These are phyloP conservation scores for Akanthomyces muscarius DNA, from an alignment of 2,329 filamentous ascomycete genomes.

Conservation along the genomic window DNA sequence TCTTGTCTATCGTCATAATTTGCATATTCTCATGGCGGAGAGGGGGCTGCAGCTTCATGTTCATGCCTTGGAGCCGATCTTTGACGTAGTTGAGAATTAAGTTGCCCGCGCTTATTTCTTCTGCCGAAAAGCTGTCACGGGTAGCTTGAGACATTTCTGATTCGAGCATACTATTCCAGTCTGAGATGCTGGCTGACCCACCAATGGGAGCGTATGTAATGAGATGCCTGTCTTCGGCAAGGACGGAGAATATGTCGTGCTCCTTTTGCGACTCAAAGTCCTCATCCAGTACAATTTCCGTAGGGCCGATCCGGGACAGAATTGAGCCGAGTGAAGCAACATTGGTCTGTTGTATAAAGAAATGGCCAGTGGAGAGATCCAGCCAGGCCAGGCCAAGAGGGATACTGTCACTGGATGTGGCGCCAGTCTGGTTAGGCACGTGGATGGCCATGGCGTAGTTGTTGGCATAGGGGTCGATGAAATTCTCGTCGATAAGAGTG, in stretches of 20 bases:
- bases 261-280: constrained; percentile 53
- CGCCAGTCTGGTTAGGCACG: constrained; percentile 30
- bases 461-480: constrained; percentile 90
- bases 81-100: constrained; percentile 81
- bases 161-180: constrained; percentile 77
- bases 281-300: constrained; percentile 78
- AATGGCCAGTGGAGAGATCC: constrained; percentile 91
- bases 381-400: constrained; percentile 83
- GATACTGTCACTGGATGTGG: constrained; percentile 14
- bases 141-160: constrained; percentile 56
- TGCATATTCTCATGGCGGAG: constrained; percentile 68
- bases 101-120: constrained; percentile 74
- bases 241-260: constrained; percentile 60
- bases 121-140: constrained; percentile 54
- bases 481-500: constrained; percentile 94
- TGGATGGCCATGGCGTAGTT: constrained; percentile 88
- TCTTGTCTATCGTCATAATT: constrained; percentile 87
- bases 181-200: constrained; percentile 46
- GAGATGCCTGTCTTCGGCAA: constrained; percentile 71
- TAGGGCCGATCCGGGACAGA: constrained; percentile 75
- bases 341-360: constrained; percentile 76
- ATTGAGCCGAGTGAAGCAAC: constrained; percentile 71
- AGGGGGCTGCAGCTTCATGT: constrained; percentile 80
- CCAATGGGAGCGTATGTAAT: constrained; percentile 64
- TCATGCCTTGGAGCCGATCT: constrained; percentile 70